phyloP scores from a whole-genome alignment of 306 rosid species.

The Inga laurina region DNA sequence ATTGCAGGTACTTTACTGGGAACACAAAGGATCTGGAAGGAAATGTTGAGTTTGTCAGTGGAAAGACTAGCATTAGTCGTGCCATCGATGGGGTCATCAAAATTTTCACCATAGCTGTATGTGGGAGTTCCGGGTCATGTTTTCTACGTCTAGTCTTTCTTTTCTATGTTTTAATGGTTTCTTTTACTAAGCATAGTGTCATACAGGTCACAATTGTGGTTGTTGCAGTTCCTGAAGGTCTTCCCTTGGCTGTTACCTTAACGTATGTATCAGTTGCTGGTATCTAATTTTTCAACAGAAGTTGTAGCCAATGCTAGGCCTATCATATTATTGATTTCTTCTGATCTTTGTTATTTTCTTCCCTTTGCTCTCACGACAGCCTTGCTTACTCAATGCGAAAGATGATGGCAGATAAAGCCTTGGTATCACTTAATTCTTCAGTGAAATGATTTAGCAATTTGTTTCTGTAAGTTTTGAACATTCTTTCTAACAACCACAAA shows the following conservation, averaged over 20 bases:
- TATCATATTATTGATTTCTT: conserved; percentile 22
- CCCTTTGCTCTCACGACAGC: conserved; percentile 44
- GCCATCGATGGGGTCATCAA: conserved; percentile 70
- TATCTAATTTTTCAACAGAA: conserved; percentile 12
- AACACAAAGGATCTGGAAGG: conserved; percentile 53
- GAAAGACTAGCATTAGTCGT: conserved; percentile 57
- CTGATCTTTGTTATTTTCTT: conserved; percentile 31
- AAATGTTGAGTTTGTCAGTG: conserved; percentile 43
- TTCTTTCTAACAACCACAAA: conserved; percentile 28
- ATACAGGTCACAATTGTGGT: conserved; percentile 98
- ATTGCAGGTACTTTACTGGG: conserved; percentile 80
- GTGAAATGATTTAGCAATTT: background rate
- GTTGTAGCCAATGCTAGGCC: conserved; percentile 14
- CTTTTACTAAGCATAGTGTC: conserved; percentile 42
- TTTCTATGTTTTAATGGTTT: conserved; percentile 1
- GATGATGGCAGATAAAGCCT: conserved; percentile 98
- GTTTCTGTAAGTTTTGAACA: background rate
- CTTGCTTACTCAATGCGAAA: conserved; percentile 97
- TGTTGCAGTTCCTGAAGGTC: conserved; percentile 99
- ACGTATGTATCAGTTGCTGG: conserved; percentile 61
- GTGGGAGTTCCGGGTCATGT: conserved; percentile 42
- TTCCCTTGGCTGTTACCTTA: conserved; percentile 96
- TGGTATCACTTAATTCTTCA: conserved; percentile 49
- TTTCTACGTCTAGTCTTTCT: background rate
- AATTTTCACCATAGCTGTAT: conserved; percentile 91